Base-by-base conservation (phyloP, 2,329 filamentous ascomycete genomes). In the Penicillium olsonii region DNA sequence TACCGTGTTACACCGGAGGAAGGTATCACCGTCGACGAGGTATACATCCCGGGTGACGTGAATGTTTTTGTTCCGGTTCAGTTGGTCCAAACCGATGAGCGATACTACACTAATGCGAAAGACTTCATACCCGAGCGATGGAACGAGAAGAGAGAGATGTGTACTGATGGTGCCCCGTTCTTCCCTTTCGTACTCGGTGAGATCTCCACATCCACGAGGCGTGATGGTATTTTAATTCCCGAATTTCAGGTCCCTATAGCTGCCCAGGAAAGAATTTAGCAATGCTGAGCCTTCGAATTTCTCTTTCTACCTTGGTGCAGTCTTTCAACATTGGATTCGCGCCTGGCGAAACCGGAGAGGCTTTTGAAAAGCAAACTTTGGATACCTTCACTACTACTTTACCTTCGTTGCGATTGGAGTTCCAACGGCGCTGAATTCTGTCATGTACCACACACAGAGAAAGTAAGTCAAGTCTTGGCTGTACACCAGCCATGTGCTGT, bases 1-100 rank as follows among this genome's bases (percentile, higher is more conserved):
- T 56, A 56, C 8, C 68, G 72, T 8, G 58, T 68, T 7, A 75
- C 72, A 1, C 72, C 73, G 4, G 18, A 50, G 1, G 39, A 55
- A 15, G 55, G 55, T 8, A 11, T 61, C 2, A 37, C 40, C 4
- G 50, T 72, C 11, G 68, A 69, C 37, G 67, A 67, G 37, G 52
- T 60, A 4, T 57, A 53, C 40, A 68, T 72, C n/a, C 69, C 69
- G 0, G 69, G 68, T 3, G 44, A 67, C 38, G 55, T 52, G 3
- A 63, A 61, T 35, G 61, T 63, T 2, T 55, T 60, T 11, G 54
- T 62, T 8, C 60, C 53, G 1, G 41, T 49, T 5, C 52, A 61
- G 12, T 5, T 54, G 2, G 59, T 72, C 8, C 67, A 70, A 34
- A 54, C 49, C 2, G 55, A 62, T 54, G 57, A 60, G 22, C 40